These are phyloP conservation scores for Exophiala lecanii-corni DNA, from an alignment of 2,329 filamentous ascomycete species.

Conservation along the genomic window DNA sequence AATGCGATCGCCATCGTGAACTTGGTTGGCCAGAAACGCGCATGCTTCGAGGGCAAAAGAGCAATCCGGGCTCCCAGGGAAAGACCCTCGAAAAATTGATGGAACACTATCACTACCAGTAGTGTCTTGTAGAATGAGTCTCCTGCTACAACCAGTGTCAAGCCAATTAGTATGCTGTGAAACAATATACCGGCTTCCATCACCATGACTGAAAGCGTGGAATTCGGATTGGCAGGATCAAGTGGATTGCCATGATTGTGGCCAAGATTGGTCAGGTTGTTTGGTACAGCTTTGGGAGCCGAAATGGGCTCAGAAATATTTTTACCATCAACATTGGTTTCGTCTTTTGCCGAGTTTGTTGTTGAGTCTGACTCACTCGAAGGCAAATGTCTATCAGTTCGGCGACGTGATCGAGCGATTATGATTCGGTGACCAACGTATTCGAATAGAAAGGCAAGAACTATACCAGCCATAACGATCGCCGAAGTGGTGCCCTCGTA, in stretches of 20 bases:
- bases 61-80: constrained; percentile 69
- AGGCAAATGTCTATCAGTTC: background rate
- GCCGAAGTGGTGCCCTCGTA: constrained; percentile 68
- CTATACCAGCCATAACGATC: constrained; percentile 68
- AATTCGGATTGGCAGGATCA: constrained; percentile 34
- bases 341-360: constrained; percentile 5
- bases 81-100: constrained; percentile 73
- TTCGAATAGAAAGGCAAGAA: constrained; percentile 68
- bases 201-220: constrained; percentile 60
- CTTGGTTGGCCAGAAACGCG: constrained; percentile 59
- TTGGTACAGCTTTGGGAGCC: constrained; percentile 13
- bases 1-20: constrained; percentile 60
- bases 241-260: constrained; percentile 32
- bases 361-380: background rate
- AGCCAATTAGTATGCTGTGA: constrained; percentile 62
- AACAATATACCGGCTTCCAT: constrained; percentile 72
- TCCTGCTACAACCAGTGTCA: constrained; percentile 43
- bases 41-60: constrained; percentile 39
- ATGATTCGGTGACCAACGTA: constrained; percentile 61
- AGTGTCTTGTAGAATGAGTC: constrained; percentile 50
- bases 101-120: constrained; percentile 65
- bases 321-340: constrained; percentile 26
- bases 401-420: constrained; percentile 17
- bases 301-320: constrained; percentile 27
- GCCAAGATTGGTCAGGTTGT: constrained; percentile 26